Evolutionary conservation across 306 rosid genomes (phyloP).

Genomic region (Delonix regia): DNA sequence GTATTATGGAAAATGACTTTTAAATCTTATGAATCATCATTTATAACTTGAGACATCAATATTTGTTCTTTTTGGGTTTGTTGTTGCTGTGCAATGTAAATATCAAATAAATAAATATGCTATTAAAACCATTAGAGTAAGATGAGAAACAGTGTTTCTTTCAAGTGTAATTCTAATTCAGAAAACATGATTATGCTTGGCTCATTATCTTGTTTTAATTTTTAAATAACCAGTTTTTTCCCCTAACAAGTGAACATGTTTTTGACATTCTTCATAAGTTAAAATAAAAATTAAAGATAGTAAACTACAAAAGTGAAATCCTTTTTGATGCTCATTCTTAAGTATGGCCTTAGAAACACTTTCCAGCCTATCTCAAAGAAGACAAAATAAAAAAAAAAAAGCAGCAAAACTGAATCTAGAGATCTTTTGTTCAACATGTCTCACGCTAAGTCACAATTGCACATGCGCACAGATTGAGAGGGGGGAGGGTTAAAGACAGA

Average conservation of each 20-base stretch:
- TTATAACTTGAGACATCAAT: background rate
- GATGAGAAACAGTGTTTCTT: background rate
- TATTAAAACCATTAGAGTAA: background rate
- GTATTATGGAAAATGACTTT: background rate
- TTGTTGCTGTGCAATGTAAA: background rate
- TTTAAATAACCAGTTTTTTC: background rate
- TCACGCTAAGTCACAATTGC: background rate
- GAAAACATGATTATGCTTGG: background rate
- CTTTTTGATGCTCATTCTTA: background rate
- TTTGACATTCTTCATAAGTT: background rate
- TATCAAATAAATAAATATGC: background rate
- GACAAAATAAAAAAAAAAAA: background rate
- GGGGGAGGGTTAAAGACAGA: background rate
- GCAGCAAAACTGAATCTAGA: background rate
- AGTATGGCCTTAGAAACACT: background rate
- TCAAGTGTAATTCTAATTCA: background rate
- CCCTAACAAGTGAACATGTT: background rate
- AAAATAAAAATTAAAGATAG: background rate
- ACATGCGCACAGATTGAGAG: background rate
- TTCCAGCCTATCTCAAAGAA: background rate
- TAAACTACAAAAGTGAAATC: background rate
- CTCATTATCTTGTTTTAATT: background rate
- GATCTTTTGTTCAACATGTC: background rate
- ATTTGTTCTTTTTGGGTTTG: background rate
- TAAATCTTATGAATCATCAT: background rate